Percentiles rank a stretch among this genome's conserved stretches.
phyloP scores from a whole-genome alignment of 1,284 basidiomycete genomes.

The Vanrija pseudolonga region DNA sequence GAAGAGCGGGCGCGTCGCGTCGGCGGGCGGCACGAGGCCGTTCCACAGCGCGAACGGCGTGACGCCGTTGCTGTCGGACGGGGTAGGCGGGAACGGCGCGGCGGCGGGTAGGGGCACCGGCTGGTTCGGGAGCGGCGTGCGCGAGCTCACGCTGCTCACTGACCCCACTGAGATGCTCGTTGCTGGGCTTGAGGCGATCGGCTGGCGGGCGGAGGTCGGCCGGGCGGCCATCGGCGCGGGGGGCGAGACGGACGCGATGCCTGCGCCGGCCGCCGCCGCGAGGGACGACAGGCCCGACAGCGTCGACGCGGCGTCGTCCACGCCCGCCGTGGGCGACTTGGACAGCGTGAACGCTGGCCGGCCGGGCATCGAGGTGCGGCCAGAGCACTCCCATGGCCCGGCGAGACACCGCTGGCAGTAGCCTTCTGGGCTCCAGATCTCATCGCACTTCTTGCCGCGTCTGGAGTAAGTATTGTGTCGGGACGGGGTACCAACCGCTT shows the following conservation, averaged over 20 bases:
- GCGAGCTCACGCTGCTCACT: too few species aligned
- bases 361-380: conserved; percentile 2
- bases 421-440: conserved; percentile 24
- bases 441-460: conserved; percentile 32
- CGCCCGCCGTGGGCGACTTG: too few species aligned
- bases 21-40: not conserved
- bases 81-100: too few species aligned
- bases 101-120: not conserved
- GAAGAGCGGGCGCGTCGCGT: not conserved
- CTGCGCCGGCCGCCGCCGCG: too few species aligned
- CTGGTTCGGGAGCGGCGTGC: not conserved
- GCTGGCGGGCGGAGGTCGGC: too few species aligned
- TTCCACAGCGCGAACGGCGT: conserved; percentile 1
- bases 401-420: conserved; percentile 24
- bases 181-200: too few species aligned
- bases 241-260: too few species aligned
- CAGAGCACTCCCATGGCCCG: conserved; percentile 24
- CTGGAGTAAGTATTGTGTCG: conserved; percentile 8
- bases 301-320: too few species aligned
- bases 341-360: not conserved
- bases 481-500: conserved; percentile 15
- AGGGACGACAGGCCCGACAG: too few species aligned
- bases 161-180: too few species aligned
- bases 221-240: too few species aligned
- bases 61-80: not conserved